phyloP scores from a whole-genome alignment of 371 early-diverging fungal species.

The Zopfochytrium polystomum region DNA sequence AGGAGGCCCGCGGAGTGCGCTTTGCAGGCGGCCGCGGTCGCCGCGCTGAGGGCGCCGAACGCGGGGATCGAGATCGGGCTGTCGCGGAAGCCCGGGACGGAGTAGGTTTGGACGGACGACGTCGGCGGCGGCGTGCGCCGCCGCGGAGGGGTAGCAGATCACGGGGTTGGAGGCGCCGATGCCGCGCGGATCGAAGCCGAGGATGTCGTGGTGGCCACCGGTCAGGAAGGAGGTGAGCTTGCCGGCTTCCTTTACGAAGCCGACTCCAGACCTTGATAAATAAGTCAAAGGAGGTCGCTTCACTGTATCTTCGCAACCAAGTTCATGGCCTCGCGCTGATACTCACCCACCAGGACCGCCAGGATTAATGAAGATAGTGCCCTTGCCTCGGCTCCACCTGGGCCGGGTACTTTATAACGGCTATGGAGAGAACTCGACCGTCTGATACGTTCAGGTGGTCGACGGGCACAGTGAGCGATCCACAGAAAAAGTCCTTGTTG shows the following conservation, averaged over 20 bases:
- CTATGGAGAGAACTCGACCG: slow-evolving; percentile 2
- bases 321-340: too few species aligned
- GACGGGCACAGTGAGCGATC: slow-evolving; percentile 20
- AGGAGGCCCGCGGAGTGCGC: slow-evolving; percentile 21
- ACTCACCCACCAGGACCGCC: slow-evolving; percentile 24
- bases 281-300: too few species aligned
- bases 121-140: too few species aligned
- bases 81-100: too few species aligned
- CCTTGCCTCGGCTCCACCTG: not conserved
- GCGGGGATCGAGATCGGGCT: too few species aligned
- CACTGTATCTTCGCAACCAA: too few species aligned
- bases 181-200: slow-evolving; percentile 44
- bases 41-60: too few species aligned
- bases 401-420: not conserved
- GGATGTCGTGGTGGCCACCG: too few species aligned
- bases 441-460: slow-evolving; percentile 21
- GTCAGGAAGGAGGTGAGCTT: slow-evolving; percentile 8
- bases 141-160: slow-evolving; percentile 24
- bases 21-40: too few species aligned
- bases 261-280: too few species aligned
- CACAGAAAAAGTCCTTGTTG: too few species aligned
- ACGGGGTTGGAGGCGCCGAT: slow-evolving; percentile 29
- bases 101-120: not conserved
- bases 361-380: slow-evolving; percentile 14
- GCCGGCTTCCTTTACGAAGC: too few species aligned